A percentile compares a stretch with the other conserved stretches of the same genome.
Conservation (phyloP, 345 rosid species). For the Mangifera indica region DNA sequence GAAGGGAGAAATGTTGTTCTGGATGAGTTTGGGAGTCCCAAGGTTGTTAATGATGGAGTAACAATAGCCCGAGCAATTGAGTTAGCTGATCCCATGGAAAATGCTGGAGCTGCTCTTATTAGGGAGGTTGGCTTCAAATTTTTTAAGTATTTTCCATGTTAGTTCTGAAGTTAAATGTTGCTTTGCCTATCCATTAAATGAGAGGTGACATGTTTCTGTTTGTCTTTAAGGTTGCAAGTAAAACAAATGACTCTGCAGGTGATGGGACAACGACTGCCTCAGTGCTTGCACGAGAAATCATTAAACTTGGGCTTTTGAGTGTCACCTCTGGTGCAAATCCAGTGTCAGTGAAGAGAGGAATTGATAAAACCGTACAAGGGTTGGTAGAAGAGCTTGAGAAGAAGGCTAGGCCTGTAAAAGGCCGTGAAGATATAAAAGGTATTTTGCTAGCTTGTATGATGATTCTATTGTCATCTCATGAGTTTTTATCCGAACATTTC, state of each 20-base stretch:
- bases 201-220: background rate
- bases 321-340: conserved; percentile 98
- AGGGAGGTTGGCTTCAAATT: conserved; percentile 63
- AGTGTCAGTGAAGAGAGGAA: conserved; percentile 83
- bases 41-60: conserved; percentile 99
- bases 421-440: conserved; percentile 91
- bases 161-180: background rate
- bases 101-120: conserved; percentile 97
- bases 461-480: background rate
- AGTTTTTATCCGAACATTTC: background rate
- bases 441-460: background rate
- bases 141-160: background rate
- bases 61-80: conserved; percentile 97
- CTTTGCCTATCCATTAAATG: too few species aligned
- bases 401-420: conserved; percentile 80
- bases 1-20: conserved; percentile 92
- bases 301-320: conserved; percentile 77
- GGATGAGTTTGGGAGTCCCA: conserved; percentile 95
- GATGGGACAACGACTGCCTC: conserved; percentile 99
- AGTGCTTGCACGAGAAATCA: conserved; percentile 88
- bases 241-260: conserved; percentile 97
- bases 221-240: conserved; percentile 78
- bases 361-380: conserved; percentile 78
- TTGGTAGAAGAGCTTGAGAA: conserved; percentile 82
- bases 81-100: conserved; percentile 90